Conservation (phyloP, 208 protist genomes). For the Leishmania amazonensis region DNA sequence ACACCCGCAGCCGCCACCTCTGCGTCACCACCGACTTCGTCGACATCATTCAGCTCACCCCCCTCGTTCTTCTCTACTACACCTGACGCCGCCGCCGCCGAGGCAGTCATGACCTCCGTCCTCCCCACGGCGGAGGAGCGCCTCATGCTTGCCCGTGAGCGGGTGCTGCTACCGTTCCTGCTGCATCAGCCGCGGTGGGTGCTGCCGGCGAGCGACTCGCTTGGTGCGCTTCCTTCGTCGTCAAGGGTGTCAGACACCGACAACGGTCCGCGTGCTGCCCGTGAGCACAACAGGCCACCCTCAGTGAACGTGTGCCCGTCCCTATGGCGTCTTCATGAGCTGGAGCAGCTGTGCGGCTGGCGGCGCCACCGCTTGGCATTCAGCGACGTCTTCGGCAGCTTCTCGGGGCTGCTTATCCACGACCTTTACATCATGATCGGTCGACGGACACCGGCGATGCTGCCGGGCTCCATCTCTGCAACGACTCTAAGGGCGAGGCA, state of each 20-base stretch:
- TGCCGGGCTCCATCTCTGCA: neutral
- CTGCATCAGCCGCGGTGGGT: slow-evolving; percentile 20
- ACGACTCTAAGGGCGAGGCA: neutral
- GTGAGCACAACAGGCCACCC: neutral
- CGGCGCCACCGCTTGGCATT: slow-evolving; percentile 6
- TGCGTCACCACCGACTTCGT: neutral
- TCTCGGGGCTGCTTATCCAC: slow-evolving; percentile 27
- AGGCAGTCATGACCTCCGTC: neutral
- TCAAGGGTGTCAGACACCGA: neutral
- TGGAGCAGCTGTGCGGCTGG: slow-evolving; percentile 41
- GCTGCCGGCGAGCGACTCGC: neutral
- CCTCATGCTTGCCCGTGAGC: slow-evolving; percentile 35
- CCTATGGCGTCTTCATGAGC: slow-evolving; percentile 36
- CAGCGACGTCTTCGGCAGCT: slow-evolving; percentile 21
- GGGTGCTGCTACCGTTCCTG: slow-evolving; percentile 48
- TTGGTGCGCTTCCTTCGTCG: neutral
- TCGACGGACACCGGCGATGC: neutral
- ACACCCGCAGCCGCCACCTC: neutral
- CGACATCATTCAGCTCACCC: neutral
- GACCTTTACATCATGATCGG: slow-evolving; percentile 30
- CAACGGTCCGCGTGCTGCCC: neutral
- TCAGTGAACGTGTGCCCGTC: slow-evolving; percentile 10
- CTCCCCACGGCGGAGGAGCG: slow-evolving; percentile 17
- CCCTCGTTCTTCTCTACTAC: neutral
- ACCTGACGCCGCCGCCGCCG: neutral